Base-by-base conservation (phyloP, 306 rosid species). In the Cucumis cinereus region DNA sequence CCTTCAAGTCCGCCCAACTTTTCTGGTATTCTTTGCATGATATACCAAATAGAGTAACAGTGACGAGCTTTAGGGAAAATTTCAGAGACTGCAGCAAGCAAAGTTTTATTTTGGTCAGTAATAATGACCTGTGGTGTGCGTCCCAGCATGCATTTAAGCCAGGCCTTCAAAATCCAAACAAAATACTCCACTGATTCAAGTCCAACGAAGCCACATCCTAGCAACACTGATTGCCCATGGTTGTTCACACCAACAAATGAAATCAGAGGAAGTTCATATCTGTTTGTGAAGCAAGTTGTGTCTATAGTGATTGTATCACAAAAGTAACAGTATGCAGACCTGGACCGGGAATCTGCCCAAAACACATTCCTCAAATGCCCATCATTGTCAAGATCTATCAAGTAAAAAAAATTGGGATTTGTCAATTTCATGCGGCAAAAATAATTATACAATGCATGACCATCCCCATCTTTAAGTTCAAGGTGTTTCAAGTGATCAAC, bases 1-100 rank as follows among this genome's bases (percentile, higher is more conserved):
- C 91, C 91, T 70, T 86, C 79, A 88, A 91, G 77, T 76, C 97
- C 97, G 74, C 97, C 97, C 86, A 91, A 76, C 87, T 88, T 89
- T 82, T 89, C 92, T 4, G 92, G 90, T 79, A 91, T 83, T 86
- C 87, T 86, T 59, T 82, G 89, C 87, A 84, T 84, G 64, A 91
- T 86, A 79, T 86, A 86, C 84, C 85, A 82, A 85, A 84, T 66
- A 70, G 87, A 83, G 80, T 82, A 91, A 84, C 97, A 89, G 71
- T 88, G 97, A 35, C 57, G 84, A 79, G 90, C 86, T 41, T 78
- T 81, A 49, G 92, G 91, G 78, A 91, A 83, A 78, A 91, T 91
- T 83, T 84, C 83, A 47, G 85, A 83, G 56, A 88, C 82, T 56
- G 94, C 97, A 74, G 24, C 81, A 82, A 86, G 90, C 84, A 91